Conservation (phyloP, 345 rosid genomes). For the Lepidium aucheri region DNA sequence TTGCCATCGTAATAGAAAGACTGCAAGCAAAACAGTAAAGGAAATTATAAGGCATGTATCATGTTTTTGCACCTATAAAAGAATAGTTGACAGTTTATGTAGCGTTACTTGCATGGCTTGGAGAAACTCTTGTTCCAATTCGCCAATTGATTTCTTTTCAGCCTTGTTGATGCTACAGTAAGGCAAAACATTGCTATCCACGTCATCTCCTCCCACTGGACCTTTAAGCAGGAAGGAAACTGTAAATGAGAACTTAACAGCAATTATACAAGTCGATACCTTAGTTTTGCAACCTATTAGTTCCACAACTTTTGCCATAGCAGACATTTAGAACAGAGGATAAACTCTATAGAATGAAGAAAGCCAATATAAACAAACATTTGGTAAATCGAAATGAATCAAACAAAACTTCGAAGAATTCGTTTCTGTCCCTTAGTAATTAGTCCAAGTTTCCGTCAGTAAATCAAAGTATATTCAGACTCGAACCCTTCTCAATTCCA, state of each 20-base stretch:
- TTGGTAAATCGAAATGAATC: neutral
- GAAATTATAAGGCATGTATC: neutral
- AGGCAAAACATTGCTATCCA: conserved; percentile 62
- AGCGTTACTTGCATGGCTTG: conserved; percentile 64
- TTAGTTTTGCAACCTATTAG: neutral
- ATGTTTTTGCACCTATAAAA: neutral
- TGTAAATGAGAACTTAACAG: neutral
- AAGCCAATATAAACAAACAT: neutral
- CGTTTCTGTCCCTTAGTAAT: too few relatives aligned
- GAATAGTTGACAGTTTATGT: neutral
- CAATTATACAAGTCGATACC: neutral
- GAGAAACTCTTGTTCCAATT: conserved; percentile 81
- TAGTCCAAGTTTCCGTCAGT: too few relatives aligned
- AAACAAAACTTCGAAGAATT: neutral
- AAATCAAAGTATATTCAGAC: too few relatives aligned
- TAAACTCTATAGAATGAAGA: neutral
- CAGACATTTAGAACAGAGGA: neutral
- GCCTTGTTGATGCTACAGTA: conserved; percentile 66
- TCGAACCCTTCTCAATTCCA: too few relatives aligned
- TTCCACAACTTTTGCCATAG: neutral
- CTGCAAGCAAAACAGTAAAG: conserved; percentile 27
- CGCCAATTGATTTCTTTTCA: conserved; percentile 64
- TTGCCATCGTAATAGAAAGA: conserved; percentile 92
- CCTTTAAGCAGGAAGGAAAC: neutral
- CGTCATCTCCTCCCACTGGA: conserved; percentile 44